Base-by-base conservation (phyloP, 129 eudicot genomes). In the Chrysanthemum makinoi region DNA sequence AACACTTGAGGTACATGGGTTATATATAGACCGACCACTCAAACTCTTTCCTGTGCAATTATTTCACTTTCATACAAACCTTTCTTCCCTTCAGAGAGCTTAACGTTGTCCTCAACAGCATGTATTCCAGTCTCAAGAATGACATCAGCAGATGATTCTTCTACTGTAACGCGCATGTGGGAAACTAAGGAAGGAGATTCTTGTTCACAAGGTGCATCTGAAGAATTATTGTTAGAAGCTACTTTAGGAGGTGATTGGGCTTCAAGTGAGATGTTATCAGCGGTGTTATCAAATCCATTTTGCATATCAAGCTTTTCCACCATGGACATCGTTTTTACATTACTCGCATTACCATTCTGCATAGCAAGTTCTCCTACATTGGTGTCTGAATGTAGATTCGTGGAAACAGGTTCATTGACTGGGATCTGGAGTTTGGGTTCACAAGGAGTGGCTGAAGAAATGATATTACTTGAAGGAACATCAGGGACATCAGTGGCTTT, bases 91-190 rank as follows among this genome's bases (percentile, higher is more conserved):
- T 11, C 39, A 70, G 14, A 56, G 9, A 57, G 20, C 20, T 20
- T 54, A 52, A 57, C 7, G 22, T 2, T 35, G 1, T 18, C 65
- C 18, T 70, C 54, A 33, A 20, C 74, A 55, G 11, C 33, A 53
- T 69, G 12, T 30, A 53, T 54, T 35, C 33, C 65, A 39, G 56
- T 61, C 47, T 61, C 66, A 9, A 13, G 46, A 4, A 61, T 30
- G 66, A 61, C 66, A 61, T 56, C 43, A 10, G 58, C 62, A 35
- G 28, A 50, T 52, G 72, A 17, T 33, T 53, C 72, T 30, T 69
- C 19, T 53, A 53, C 63, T 16, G 1, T 52, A 46, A 12, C 22
- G 2, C 16, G 61, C n/a, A n/a, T n/a, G 48, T 28, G 22, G 16
- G 48, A 26, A 24, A 24, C 47, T 20, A 24, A 15, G 4, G 62